phyloP scores from a whole-genome alignment of 208 protist species.

The Acanthamoeba royreba region DNA sequence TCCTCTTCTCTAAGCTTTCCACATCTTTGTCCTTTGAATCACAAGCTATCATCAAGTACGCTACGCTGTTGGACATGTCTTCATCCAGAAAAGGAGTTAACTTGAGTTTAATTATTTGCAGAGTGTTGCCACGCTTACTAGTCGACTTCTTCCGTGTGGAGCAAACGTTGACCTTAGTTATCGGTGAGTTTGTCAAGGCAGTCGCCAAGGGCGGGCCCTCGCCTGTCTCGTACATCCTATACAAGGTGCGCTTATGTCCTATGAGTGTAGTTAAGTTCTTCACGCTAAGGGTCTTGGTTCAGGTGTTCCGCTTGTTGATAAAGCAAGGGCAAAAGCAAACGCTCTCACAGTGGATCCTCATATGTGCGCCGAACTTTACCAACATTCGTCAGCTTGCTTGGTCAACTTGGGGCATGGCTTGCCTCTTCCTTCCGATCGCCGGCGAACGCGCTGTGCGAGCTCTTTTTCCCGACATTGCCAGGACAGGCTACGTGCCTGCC shows the following conservation, averaged over 20 bases:
- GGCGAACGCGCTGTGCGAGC: not conserved
- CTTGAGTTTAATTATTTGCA: not conserved
- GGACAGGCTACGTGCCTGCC: not conserved
- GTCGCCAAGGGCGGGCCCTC: not conserved
- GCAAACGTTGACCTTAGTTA: not conserved
- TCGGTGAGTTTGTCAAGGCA: constrained; percentile 21
- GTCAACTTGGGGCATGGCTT: not conserved
- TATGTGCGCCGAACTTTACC: not conserved
- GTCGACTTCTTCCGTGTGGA: constrained; percentile 36
- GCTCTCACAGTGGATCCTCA: not conserved
- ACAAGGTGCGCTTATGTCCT: not conserved
- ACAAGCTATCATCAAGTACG: constrained; percentile 18
- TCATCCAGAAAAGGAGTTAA: not conserved
- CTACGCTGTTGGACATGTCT: not conserved
- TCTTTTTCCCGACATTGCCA: not conserved
- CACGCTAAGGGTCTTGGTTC: not conserved
- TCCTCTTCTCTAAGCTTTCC: constrained; percentile 3
- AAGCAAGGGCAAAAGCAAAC: not conserved
- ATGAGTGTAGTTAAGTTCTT: not conserved
- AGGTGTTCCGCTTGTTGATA: not conserved
- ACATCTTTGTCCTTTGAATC: not conserved
- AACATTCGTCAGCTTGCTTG: not conserved
- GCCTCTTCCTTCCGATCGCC: constrained; percentile 8
- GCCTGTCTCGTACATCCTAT: not conserved
- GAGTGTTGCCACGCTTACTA: not conserved